Base-by-base conservation (phyloP, 169 alveolate genomes). In the Cryptosporidium viatorum region DNA sequence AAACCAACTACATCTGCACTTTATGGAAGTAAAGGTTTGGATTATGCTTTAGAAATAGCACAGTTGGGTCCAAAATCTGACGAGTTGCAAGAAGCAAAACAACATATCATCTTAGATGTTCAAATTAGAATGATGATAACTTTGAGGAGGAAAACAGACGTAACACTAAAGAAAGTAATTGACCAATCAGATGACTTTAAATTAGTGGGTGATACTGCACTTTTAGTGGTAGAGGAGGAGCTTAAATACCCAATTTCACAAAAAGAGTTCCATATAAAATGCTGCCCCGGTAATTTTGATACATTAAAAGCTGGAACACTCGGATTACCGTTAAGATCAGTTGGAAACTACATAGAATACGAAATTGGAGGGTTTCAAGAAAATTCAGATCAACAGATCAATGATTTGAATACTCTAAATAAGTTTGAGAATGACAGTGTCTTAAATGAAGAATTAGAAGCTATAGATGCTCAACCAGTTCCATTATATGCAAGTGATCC, bases 281-380 rank as follows among this genome's bases (percentile, higher is more conserved):
- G 89, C 18, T 80, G 89, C 62, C 89, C 89, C 5, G 89, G 89
- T 80, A 80, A 80, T 26, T 80, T 80, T 48, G 89, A 80, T 65
- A 59, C 89, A 37, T 62, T 80, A 48, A 80, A 80, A 26, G 89
- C 89, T 12, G 89, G 89, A 4, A 62, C 80, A 26, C 75, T 80
- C 2, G 89, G 89, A 26, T 80, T 80, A 41, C 89, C 89, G 3
- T 41, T 80, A 33, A 59, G 89, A 37, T 65, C 89, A 23, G 75
- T 80, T 60, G 89, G 89, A 59, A 80, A 80, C 35, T 80, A 80
- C 45, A 80, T 80, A n/a, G 89, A 80, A 62, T 80, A 60, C 26
- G 89, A 80, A 65, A 59, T 80, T 62, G 89, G 89, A 12, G 89
- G 89, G 1, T 80, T 80, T 37, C 89, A 80, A 67, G 75, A 80